Base-by-base conservation (phyloP, 2,329 filamentous ascomycete genomes). In the Zalaria obscura region DNA sequence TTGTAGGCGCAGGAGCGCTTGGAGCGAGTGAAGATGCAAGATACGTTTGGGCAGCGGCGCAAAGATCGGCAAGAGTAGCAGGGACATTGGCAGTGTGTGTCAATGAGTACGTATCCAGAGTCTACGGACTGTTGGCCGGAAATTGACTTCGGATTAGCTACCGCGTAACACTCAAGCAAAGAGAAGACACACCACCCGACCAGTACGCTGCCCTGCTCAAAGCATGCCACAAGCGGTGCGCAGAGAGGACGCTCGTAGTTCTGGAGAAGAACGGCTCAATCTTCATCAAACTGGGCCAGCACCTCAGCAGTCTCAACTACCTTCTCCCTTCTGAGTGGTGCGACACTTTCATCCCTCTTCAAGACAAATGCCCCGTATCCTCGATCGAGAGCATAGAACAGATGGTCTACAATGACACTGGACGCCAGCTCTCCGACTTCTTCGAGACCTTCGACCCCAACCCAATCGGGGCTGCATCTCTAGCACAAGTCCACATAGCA, bases 251-350 rank as follows among this genome's bases (percentile, higher is more conserved):
- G 1, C 67, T 96, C 35, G 74, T 72, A 43, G 88, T 93, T 2
- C 66, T 96, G 49, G 91, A 98, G 69, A 86, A 84, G 69, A 96
- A 95, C 61, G 91, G 93, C 26, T 93, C 89, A 27, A 94, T 98
- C 48, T 98, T 96, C 54, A 96, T 98, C 60, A 98, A 98, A 64
- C 68, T 98, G 33, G 91, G 91, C 5, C 91, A 98, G 55, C 91
- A 98, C 63, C 62, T 98, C 62, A 94, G 86, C 60, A 89, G 86
- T 48, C 84, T 96, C 83, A 93, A 91, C 56, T 96, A 96, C 59
- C 73, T 96, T 6, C 72, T 96, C 6, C 89, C 89, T 2, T 64
- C 73, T 39, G 89, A 96, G 64, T 96, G 89, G 88, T 94, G 87
- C 28, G 81, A 80, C 29, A 96, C 91, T 0, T 98, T 98, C 58